Percentiles rank a stretch among this genome's conserved stretches.
Evolutionary conservation across 345 rosid genomes (phyloP).

Genomic region (Corymbia maculata): DNA sequence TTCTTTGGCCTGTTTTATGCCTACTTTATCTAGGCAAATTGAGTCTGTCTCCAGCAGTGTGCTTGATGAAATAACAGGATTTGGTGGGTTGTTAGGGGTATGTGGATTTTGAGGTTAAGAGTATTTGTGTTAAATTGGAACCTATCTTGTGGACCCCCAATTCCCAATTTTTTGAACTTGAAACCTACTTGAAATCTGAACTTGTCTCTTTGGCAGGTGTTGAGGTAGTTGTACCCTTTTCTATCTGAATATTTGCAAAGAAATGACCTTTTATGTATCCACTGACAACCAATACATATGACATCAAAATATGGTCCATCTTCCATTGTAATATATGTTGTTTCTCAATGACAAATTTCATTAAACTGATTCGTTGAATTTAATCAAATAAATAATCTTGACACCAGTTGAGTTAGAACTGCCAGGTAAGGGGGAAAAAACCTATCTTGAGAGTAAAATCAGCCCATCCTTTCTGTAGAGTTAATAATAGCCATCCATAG

Average conservation of each 20-base stretch:
- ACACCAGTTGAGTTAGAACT: background rate
- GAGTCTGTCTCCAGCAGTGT: background rate
- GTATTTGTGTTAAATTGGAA: background rate
- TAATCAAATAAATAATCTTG: background rate
- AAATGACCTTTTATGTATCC: background rate
- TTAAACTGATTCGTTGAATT: background rate
- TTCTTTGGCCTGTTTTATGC: background rate
- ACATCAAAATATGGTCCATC: background rate
- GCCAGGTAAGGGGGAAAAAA: background rate
- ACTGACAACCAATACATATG: background rate
- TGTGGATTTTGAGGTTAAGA: background rate
- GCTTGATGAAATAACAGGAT: background rate
- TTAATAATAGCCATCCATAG: background rate
- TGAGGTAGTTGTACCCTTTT: background rate
- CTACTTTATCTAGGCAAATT: background rate
- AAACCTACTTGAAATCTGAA: background rate
- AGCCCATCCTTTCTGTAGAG: background rate
- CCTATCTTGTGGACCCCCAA: background rate
- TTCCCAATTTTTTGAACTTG: background rate
- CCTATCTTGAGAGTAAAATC: background rate
- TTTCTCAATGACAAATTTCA: background rate
- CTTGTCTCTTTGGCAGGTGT: background rate
- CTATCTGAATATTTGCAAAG: background rate
- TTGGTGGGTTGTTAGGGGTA: background rate
- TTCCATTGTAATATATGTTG: background rate